Evolutionary conservation across 2,329 filamentous ascomycete genomes (phyloP).

Genomic region (Monilinia fructicola): DNA sequence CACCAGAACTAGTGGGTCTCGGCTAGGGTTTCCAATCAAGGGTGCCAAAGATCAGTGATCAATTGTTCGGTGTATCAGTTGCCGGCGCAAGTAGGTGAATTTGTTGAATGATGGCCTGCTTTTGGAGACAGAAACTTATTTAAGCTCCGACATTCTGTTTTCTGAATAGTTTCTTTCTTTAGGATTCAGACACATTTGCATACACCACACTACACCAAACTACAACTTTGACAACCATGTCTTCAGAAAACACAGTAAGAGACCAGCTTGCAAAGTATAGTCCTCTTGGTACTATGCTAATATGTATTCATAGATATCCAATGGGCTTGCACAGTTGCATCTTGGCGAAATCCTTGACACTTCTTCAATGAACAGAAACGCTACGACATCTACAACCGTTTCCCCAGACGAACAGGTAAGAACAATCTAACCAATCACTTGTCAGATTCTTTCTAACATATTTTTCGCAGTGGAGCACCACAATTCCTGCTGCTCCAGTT

Average conservation of each 20-base stretch:
- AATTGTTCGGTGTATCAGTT: no score
- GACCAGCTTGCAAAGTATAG: not conserved
- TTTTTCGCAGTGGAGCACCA: not conserved
- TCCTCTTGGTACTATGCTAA: not conserved
- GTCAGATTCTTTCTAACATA: not conserved
- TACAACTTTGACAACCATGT: not conserved
- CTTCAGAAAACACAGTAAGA: not conserved
- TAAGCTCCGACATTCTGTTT: not conserved
- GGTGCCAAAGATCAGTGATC: not conserved
- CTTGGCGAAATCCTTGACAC: not conserved
- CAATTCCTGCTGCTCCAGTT: not conserved
- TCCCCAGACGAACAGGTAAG: slow-evolving; percentile 2
- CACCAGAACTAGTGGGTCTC: not conserved
- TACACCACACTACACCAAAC: no score
- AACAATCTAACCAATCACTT: not conserved
- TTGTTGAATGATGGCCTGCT: not conserved
- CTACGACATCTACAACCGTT: not conserved
- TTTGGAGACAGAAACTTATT: not conserved
- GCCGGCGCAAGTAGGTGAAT: not conserved
- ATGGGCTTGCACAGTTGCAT: not conserved
- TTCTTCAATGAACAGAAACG: not conserved
- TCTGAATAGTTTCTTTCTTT: not conserved
- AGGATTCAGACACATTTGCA: not conserved
- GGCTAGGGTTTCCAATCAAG: not conserved
- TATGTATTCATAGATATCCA: not conserved